Evolutionary conservation across 805 yeast genomes (phyloP), one percentile per base, ranked within the genome.

Genomic region (Scheffersomyces spartinae): DNA sequence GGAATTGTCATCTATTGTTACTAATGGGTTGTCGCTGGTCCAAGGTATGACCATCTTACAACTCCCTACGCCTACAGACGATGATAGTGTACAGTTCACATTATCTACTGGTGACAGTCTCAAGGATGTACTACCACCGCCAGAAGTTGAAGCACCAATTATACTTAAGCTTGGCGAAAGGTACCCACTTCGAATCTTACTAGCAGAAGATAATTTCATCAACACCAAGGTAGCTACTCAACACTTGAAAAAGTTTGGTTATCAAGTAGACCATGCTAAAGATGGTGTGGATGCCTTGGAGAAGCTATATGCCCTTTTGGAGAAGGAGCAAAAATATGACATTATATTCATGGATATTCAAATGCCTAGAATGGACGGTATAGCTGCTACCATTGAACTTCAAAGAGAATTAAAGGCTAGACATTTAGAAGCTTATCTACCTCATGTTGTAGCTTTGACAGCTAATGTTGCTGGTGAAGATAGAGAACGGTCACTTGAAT

Each of bases 401-500:
- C 40, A 37, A 21, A 42, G 45, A 23, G 27, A 39, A 14, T 64
- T 61, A 27, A 18, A 18, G 1, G 45, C 40, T 7, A 32, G 36
- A 10, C 38, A 40, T 3, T 31, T 33, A 6, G 34, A 17, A 9
- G 27, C 31, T 2, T 33, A 24, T 18, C 25, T 52, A 24, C 68
- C 69, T n/a, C 39, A 49, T 10, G 47, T 65, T 5, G 55, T 65
- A 8, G 71, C 71, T 7, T 43, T 65, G 31, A 66, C 70, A 7
- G 71, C 71, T 9, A 65, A 68, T 33, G 74, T 68, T 8, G 71
- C 69, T 6, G 61, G 64, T 1, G 74, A 69, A 32, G 75, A 69
- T 31, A 42, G 68, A 24, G 52, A 55, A 26, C 49, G 51, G 25
- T 68, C 73, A 31, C 31, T 61, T 6, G 43, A 51, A n/a, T 51